phyloP scores from a whole-genome alignment of 805 yeast species.

The Monosporozyma aerobia region DNA sequence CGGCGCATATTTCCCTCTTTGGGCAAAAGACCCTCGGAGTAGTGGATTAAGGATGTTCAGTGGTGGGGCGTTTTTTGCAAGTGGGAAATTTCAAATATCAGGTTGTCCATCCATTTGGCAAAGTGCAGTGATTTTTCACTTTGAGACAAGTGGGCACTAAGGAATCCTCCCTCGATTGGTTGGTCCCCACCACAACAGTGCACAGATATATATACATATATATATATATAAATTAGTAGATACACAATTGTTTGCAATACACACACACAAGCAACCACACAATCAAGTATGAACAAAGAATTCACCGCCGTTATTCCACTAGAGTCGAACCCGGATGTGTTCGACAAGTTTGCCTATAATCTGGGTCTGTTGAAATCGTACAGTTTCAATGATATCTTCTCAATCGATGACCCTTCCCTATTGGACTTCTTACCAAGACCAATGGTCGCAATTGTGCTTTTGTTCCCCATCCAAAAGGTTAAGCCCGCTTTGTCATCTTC shows the following conservation, averaged over 20 bases:
- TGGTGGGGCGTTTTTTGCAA: no score
- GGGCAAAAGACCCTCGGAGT: neutral
- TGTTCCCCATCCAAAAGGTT: conserved; percentile 64
- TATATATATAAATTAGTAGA: no score
- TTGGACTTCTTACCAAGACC: conserved; percentile 79
- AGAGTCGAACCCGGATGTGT: conserved; percentile 84
- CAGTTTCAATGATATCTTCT: conserved; percentile 71
- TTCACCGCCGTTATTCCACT: conserved; percentile 59
- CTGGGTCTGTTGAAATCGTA: conserved; percentile 58
- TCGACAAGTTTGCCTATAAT: conserved; percentile 54
- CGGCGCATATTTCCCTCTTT: neutral
- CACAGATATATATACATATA: no score
- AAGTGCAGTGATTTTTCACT: no score
- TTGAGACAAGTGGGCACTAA: no score
- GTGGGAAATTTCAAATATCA: no score
- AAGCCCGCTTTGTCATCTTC: conserved; percentile 1
- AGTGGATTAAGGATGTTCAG: no score
- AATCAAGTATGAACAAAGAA: conserved; percentile 7
- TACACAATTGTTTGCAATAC: neutral
- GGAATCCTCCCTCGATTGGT: no score
- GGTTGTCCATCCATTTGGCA: no score
- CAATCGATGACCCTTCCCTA: conserved; percentile 76
- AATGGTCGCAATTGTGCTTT: conserved; percentile 57
- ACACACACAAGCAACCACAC: neutral
- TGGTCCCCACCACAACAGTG: no score